Evolutionary conservation across 371 early-diverging fungal species (phyloP), one percentile per base, ranked within the genome.

Genomic region (Lichtheimia corymbifera): DNA sequence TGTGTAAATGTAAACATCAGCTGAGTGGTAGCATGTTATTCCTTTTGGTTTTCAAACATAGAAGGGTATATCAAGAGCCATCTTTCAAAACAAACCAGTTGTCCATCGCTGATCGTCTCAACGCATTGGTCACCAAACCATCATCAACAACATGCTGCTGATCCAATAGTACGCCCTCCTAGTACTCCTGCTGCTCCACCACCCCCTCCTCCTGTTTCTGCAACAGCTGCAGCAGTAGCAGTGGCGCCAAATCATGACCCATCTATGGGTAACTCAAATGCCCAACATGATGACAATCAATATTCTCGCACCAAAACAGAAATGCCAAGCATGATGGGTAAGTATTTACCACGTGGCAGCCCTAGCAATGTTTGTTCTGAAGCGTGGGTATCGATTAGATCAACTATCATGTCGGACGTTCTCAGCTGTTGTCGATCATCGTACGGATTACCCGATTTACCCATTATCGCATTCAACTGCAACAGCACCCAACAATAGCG

Each of bases 251-350:
- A 47, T 47, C 47, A 45, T 45, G 45, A 18, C 45, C 18, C 45
- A 18, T n/a, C 18, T n/a, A 4, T 45, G 45, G 45, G 45, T n/a
- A 45, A 15, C 5, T 45, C 6, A 2, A n/a, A 18, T 45, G 13
- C n/a, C n/a, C 45, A 18, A n/a, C n/a, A 45, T 4, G 3, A 47
- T 0, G 22, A n/a, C 17, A 18, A 47, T 22, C 47, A 7, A 17
- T 47, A n/a, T 18, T 47, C 47, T 18, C 35, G 35, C 11, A 35
- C 35, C 35, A 47, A 47, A 47, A 47, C 58, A 20, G 54, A 59
- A 53, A 64, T 64, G 20, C 64, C 64, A 0, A 64, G 64, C 20
- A 58, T 64, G 64, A 59, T 64, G 59, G 64, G 64, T 64, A 59
- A 53, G 53, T 44, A 25, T 11, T n/a, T 18, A 9, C 47, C 22